phyloP scores from a whole-genome alignment of 352 stramenopile species.

The Phytophthora constricta region DNA sequence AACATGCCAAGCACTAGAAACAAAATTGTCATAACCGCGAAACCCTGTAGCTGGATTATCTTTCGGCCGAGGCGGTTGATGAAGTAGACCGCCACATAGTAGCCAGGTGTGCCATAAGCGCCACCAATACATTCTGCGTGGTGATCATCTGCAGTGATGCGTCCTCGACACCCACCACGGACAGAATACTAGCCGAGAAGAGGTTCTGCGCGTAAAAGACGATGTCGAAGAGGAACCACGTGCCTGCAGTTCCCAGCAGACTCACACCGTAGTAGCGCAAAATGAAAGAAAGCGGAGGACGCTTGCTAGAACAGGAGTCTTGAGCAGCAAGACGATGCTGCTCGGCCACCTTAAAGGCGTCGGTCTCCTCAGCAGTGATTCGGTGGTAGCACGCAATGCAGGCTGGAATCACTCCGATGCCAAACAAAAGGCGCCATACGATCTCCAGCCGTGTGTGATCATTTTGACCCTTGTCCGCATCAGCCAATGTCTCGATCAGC shows the following conservation, averaged over 20 bases:
- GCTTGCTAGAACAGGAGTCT: background rate
- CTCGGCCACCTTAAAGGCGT: slow-evolving; percentile 9
- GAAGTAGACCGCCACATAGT: slow-evolving; percentile 66
- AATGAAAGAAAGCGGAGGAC: slow-evolving; percentile 31
- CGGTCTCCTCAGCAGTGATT: slow-evolving; percentile 51
- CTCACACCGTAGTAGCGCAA: slow-evolving; percentile 36
- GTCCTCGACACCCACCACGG: slow-evolving; percentile 22
- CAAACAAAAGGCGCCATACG: slow-evolving; percentile 64
- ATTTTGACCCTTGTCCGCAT: slow-evolving; percentile 20
- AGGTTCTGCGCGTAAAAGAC: background rate
- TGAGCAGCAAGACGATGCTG: background rate
- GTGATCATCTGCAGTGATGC: slow-evolving; percentile 29
- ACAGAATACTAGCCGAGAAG: background rate
- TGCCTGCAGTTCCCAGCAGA: slow-evolving; percentile 41
- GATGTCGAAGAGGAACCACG: background rate
- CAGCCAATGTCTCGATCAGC: slow-evolving; percentile 41
- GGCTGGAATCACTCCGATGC: slow-evolving; percentile 45
- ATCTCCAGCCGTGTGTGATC: slow-evolving; percentile 40
- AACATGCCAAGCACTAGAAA: slow-evolving; percentile 51
- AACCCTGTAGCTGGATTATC: slow-evolving; percentile 65
- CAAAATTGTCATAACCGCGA: slow-evolving; percentile 54
- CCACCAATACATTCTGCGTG: slow-evolving; percentile 53
- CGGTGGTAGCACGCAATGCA: slow-evolving; percentile 57
- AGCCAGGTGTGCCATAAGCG: slow-evolving; percentile 43
- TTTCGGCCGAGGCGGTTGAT: slow-evolving; percentile 34